Conservation (phyloP, 495 filamentous ascomycete genomes). For the Venustampulla echinocandica region DNA sequence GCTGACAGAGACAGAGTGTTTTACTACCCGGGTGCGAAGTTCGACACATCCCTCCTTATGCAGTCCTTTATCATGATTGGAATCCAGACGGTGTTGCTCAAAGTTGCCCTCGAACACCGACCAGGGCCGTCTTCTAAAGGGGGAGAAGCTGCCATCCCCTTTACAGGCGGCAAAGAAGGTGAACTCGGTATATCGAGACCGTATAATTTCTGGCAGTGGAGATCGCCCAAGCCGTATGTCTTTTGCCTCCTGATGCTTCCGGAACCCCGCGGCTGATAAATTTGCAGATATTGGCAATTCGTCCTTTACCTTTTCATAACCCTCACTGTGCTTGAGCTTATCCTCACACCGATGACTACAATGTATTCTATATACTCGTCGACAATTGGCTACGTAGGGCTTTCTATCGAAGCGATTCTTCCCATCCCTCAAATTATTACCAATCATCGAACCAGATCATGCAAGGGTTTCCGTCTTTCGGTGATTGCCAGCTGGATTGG, state of each 20-base stretch:
- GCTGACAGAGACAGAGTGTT: slow-evolving; percentile 53
- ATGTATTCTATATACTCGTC: slow-evolving; percentile 58
- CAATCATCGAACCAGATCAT: slow-evolving; percentile 70
- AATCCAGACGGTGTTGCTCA: slow-evolving; percentile 74
- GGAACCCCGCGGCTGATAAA: neutral
- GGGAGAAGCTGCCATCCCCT: slow-evolving; percentile 45
- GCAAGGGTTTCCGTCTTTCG: slow-evolving; percentile 81
- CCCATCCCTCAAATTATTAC: slow-evolving; percentile 82
- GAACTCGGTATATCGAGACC: slow-evolving; percentile 50
- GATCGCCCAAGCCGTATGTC: slow-evolving; percentile 63
- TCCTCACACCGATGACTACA: slow-evolving; percentile 52
- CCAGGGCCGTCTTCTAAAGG: slow-evolving; percentile 52
- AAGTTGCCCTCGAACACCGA: slow-evolving; percentile 83
- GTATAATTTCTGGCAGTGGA: slow-evolving; percentile 95
- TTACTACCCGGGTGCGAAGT: slow-evolving; percentile 88
- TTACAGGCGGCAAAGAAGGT: slow-evolving; percentile 45
- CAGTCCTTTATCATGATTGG: slow-evolving; percentile 83
- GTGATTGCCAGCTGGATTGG: slow-evolving; percentile 82
- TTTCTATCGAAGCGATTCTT: slow-evolving; percentile 80
- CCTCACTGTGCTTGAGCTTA: slow-evolving; percentile 60
- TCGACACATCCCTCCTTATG: slow-evolving; percentile 67
- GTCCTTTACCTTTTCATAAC: slow-evolving; percentile 59
- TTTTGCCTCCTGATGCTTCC: neutral
- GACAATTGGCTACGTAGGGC: slow-evolving; percentile 71
- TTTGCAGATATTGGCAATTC: slow-evolving; percentile 77